Conservation (phyloP, 805 yeast species). For the Kodamaea lidongshanica region DNA sequence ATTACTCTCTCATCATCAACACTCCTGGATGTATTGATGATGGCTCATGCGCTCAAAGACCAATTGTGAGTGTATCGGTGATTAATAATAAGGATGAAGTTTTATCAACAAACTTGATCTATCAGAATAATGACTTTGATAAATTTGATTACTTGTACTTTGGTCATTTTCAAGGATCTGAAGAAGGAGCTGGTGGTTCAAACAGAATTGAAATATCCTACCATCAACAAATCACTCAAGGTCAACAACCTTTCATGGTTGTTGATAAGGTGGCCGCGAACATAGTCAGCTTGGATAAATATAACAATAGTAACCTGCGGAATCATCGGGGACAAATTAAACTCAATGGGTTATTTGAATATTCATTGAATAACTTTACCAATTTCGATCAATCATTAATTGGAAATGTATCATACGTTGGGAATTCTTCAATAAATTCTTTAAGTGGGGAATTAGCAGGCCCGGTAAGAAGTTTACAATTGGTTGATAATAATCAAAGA, state of each 20-base stretch:
- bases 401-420: conserved; percentile 31
- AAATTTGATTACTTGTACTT: conserved; percentile 75
- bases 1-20: conserved; percentile 62
- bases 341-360: conserved; percentile 80
- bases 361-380: conserved; percentile 60
- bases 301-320: conserved; percentile 20
- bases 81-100: conserved; percentile 41
- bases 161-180: conserved; percentile 56
- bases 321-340: conserved; percentile 28
- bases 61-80: conserved; percentile 72
- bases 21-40: conserved; percentile 85
- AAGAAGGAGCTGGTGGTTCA: conserved; percentile 33
- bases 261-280: conserved; percentile 60
- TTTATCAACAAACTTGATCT: conserved; percentile 43
- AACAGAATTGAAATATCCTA: conserved; percentile 27
- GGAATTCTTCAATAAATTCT: conserved; percentile 34
- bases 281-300: conserved; percentile 42
- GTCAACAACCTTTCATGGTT: conserved; percentile 43
- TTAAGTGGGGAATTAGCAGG: conserved; percentile 25
- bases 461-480: conserved; percentile 31
- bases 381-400: conserved; percentile 26
- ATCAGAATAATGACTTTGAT: conserved; percentile 72
- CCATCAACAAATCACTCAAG: conserved; percentile 17
- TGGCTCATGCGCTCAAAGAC: conserved; percentile 62
- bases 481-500: conserved; percentile 18